Base-by-base conservation (phyloP, 257 asterid genomes). In the Ocimum tenuiflorum region DNA sequence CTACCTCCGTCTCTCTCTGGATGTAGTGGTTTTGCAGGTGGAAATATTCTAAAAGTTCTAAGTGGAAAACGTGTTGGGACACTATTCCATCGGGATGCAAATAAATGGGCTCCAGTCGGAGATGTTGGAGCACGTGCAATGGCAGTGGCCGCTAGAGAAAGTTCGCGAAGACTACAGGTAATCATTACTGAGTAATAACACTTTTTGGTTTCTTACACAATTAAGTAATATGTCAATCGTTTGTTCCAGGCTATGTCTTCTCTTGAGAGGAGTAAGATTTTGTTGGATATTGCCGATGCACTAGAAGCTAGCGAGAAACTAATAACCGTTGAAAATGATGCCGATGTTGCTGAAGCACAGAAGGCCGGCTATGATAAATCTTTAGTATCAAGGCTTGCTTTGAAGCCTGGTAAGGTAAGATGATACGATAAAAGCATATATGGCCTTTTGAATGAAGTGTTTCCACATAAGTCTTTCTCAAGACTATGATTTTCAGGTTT, bases 381-480 rank as follows among this genome's bases (percentile, higher is more conserved):
- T 50, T 77, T 89, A 70, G 51, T 87, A 18, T 75, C 95, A 46
- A 88, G 97, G 69, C 79, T 89, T 60, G 73, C 79, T 60, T 71
- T 89, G 91, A 89, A 83, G 80, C 85, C 94, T 67, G 87, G 82
- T 45, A 89, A 87, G 91, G 97, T 80, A 79, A 77, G 85, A 67
- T 27, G 43, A 23, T 46, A 36, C 18, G 10, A 53, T 6, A 8
- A 11, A 67, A 76, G 47, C 45, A 69, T 38, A 17, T 12, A 31
- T 17, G 23, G 43, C 57, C 49, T 56, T 55, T 60, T 23, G 24
- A 65, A 29, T 17, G 48, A 36, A 69, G 20, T 57, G 35, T 70
- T 64, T 56, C 60, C 45, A 33, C 63, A 38, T 33, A 66, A 67
- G 61, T 22, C 18, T 75, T 45, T 49, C 55, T 62, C 36, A 56